These are phyloP conservation scores for Davidsoniella australis DNA, from an alignment of 2,329 filamentous ascomycete genomes.

Conservation along the genomic window DNA sequence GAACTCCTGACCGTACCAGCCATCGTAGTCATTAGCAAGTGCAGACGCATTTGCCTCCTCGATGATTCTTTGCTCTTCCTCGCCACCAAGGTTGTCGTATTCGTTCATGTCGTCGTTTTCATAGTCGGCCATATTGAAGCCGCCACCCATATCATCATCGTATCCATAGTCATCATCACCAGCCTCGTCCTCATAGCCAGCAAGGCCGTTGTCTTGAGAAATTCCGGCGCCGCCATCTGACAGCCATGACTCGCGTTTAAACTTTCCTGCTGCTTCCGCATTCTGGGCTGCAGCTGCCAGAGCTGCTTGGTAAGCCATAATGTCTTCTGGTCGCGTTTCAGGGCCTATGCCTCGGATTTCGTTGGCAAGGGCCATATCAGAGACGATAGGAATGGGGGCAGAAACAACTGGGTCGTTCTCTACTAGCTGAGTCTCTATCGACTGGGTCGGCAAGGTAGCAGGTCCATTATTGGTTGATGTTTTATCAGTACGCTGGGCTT, in stretches of 20 bases:
- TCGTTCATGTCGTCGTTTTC: conserved; percentile 32
- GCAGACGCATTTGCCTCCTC: conserved; percentile 90
- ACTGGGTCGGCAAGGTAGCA: neutral
- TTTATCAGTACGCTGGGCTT: neutral
- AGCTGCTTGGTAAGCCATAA: conserved; percentile 63
- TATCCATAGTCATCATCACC: conserved; percentile 24
- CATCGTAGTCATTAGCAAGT: conserved; percentile 78
- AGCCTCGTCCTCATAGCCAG: conserved; percentile 7
- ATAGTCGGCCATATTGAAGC: conserved; percentile 24
- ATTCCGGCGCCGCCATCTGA: conserved; percentile 13
- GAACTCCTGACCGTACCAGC: conserved; percentile 92
- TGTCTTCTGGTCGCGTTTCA: conserved; percentile 15
- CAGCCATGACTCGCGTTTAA: conserved; percentile 41
- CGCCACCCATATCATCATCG: conserved; percentile 29
- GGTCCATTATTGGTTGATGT: neutral
- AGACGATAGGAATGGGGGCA: conserved; percentile 7
- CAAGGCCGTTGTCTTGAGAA: conserved; percentile 7
- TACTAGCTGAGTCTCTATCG: neutral
- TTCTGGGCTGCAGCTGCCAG: conserved; percentile 66
- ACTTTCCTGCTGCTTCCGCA: conserved; percentile 60
- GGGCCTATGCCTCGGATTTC: conserved; percentile 10
- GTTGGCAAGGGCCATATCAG: neutral
- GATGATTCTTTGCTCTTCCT: conserved; percentile 80
- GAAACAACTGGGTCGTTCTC: neutral
- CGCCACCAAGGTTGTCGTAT: conserved; percentile 51